Conservation (phyloP, 768 basidiomycete species). For the Boletus tylopilopsis region DNA sequence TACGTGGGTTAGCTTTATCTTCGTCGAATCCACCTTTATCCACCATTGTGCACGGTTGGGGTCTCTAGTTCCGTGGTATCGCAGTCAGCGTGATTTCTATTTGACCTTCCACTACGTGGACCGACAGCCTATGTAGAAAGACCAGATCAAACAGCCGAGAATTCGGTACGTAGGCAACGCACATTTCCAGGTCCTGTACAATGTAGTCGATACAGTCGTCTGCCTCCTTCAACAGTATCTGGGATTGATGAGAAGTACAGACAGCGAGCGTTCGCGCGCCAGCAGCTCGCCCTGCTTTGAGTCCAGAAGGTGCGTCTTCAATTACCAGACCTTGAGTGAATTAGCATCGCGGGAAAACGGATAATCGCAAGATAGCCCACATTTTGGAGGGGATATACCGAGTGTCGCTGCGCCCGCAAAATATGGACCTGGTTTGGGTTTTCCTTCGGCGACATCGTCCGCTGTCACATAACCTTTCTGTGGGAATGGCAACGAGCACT, state of each 20-base stretch:
- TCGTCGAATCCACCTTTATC: neutral
- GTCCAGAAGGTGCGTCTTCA: conserved; percentile 86
- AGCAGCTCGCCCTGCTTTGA: conserved; percentile 70
- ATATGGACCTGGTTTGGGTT: conserved; percentile 90
- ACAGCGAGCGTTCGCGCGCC: conserved; percentile 78
- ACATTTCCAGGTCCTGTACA: conserved; percentile 67
- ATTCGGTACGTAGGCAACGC: conserved; percentile 17
- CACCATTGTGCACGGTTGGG: neutral
- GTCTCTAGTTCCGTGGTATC: conserved; percentile 12
- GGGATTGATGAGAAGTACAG: conserved; percentile 71
- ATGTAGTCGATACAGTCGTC: conserved; percentile 53
- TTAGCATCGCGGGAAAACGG: neutral
- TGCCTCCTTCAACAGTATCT: conserved; percentile 43
- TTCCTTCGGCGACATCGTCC: conserved; percentile 60
- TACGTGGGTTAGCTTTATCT: neutral
- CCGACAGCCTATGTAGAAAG: conserved; percentile 15
- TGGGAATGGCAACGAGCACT: conserved; percentile 59
- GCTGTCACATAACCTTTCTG: conserved; percentile 65
- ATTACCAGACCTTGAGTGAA: conserved; percentile 68
- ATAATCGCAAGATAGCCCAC: conserved; percentile 35
- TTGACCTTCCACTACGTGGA: conserved; percentile 16
- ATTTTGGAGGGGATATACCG: conserved; percentile 52
- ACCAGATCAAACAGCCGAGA: neutral
- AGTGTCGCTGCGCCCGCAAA: conserved; percentile 62
- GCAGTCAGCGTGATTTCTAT: conserved; percentile 19